Conservation (phyloP, 2,329 filamentous ascomycete species). For the Colletotrichum gigasporum region DNA sequence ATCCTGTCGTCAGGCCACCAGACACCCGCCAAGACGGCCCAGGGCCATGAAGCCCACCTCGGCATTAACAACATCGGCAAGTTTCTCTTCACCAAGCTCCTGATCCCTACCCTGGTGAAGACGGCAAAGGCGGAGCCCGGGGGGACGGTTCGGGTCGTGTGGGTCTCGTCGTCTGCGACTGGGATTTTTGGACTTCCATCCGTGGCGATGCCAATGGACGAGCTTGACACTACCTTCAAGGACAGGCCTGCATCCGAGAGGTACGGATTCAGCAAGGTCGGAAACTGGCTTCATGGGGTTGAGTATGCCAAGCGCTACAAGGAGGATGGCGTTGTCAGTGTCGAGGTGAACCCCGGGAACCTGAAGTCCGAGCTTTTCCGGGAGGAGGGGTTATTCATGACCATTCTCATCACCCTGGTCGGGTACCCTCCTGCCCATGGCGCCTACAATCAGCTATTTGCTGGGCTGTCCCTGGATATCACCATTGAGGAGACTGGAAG, state of each 20-base stretch:
- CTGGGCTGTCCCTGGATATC: conserved; percentile 53
- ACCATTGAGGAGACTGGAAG: conserved; percentile 45
- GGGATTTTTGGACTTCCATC: conserved; percentile 31
- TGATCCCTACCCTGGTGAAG: conserved; percentile 32
- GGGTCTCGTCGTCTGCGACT: conserved; percentile 38
- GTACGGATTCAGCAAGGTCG: conserved; percentile 42
- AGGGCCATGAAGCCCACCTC: conserved; percentile 36
- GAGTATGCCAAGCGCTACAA: conserved; percentile 40
- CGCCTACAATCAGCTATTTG: conserved; percentile 57
- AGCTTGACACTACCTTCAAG: conserved; percentile 22
- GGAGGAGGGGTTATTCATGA: conserved; percentile 33
- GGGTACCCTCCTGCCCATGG: conserved; percentile 45
- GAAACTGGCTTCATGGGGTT: conserved; percentile 39
- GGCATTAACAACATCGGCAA: conserved; percentile 37
- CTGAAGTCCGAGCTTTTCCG: conserved; percentile 47
- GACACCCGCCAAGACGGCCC: conserved; percentile 37
- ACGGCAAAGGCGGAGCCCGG: conserved; percentile 36
- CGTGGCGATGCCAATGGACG: conserved; percentile 37
- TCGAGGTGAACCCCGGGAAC: conserved; percentile 49
- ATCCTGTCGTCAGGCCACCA: conserved; percentile 41
- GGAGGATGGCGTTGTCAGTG: conserved; percentile 40
- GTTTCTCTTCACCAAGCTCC: conserved; percentile 36
- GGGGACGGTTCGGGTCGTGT: conserved; percentile 43
- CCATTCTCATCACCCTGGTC: conserved; percentile 33
- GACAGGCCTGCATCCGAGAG: conserved; percentile 32